Evolutionary conservation across 305 asterid species (phyloP), one percentile per base, ranked within the genome.

Genomic region (Ruellia speciosa): DNA sequence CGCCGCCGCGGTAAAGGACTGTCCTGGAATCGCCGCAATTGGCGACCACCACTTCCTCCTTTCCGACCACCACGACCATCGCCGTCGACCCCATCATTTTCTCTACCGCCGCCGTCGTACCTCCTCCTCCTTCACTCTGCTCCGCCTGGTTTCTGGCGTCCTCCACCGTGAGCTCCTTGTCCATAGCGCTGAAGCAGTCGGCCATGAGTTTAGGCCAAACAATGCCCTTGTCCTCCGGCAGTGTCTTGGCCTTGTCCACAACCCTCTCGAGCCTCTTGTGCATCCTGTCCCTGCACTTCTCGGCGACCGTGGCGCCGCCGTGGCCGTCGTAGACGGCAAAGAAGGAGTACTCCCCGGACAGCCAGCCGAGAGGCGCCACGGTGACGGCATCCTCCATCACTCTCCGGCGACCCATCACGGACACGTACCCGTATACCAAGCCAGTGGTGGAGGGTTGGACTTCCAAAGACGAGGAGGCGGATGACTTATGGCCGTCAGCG

Each of bases 11-110:
- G 68, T 74, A 68, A 7, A 86, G 78, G 70, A 86, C 87, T 54
- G 75, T 86, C 80, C 93, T 68, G 0, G 88, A 81, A 24, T 81
- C 81, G 0, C 95, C 88, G 68, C 87, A 83, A 40, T 81, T 83
- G 0, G 85, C 84, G 45, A 76, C 78, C 56, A 86, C 84, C 35
- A 86, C 13, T 59, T 75, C 85, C 45, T 77, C 80, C 49, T 67
- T 56, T 0, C 79, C 84, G 33, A 75, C 75, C 15, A 77, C 49
- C 58, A 74, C 87, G 62, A 79, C 85, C 65, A 66, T 67, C 14
- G 82, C 93, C 18, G 86, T 71, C 1, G 85, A 72, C 10, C 82
- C 86, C 61, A 62, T 67, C 60, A 6, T 62, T 19, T 2, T 49
- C 49, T 45, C 70, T 2, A 14, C 49, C 68, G 12, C 68, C 50